phyloP scores from a whole-genome alignment of 768 basidiomycete species.

The Cubamyces lactineus region DNA sequence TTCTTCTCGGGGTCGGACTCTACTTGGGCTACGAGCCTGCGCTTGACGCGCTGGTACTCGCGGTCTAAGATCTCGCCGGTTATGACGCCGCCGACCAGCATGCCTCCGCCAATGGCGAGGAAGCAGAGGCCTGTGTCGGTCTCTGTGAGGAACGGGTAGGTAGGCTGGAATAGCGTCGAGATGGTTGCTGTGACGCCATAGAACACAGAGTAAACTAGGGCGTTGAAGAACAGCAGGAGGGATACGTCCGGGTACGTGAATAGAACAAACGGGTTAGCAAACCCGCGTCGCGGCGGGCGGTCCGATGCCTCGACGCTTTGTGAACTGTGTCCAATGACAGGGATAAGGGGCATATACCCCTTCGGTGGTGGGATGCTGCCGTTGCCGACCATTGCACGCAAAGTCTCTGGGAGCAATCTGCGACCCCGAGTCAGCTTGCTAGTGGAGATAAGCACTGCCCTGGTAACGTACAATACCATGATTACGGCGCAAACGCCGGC shows the following conservation, averaged over 20 bases:
- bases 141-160: conserved; percentile 63
- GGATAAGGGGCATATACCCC: conserved; percentile 38
- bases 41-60: conserved; percentile 56
- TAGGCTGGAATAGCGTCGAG: conserved; percentile 58
- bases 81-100: conserved; percentile 57
- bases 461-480: conserved; percentile 39
- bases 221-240: conserved; percentile 57
- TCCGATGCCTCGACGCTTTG: conserved; percentile 7
- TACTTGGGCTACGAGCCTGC: conserved; percentile 24
- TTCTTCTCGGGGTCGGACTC: conserved; percentile 31
- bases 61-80: conserved; percentile 68
- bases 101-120: conserved; percentile 74
- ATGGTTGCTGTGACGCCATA: conserved; percentile 64
- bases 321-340: conserved; percentile 31
- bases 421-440: not conserved
- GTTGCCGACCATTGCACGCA: conserved; percentile 47
- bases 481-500: conserved; percentile 38
- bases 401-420: conserved; percentile 52
- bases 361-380: conserved; percentile 41
- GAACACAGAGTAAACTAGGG: conserved; percentile 55
- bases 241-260: conserved; percentile 59
- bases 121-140: conserved; percentile 78
- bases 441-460: not conserved
- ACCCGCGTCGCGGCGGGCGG: conserved; percentile 37
- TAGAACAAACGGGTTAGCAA: conserved; percentile 59